phyloP scores from a whole-genome alignment of 768 basidiomycete genomes.

The Kwoniella newhampshirensis region DNA sequence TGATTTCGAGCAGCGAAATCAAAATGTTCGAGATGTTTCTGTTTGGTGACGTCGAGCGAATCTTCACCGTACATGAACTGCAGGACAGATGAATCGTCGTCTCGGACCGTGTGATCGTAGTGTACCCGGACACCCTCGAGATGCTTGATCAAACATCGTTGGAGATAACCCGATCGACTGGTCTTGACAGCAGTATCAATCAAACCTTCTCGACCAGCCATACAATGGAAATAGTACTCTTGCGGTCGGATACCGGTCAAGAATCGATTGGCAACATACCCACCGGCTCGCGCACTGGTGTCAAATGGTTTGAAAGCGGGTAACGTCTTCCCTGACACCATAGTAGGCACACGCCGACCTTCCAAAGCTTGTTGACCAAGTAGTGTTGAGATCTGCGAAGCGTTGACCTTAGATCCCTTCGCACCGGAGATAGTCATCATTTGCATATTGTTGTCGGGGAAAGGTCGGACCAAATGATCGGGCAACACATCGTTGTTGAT shows the following conservation, averaged over 20 bases:
- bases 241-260: slow-evolving; percentile 97
- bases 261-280: slow-evolving; percentile 97
- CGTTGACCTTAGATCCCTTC: slow-evolving; percentile 96
- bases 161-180: slow-evolving; percentile 94
- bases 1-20: slow-evolving; percentile 89
- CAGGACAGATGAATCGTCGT: slow-evolving; percentile 86
- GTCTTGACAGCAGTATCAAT: slow-evolving; percentile 99
- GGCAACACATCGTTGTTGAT: slow-evolving; percentile 88
- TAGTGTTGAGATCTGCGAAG: slow-evolving; percentile 94
- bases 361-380: slow-evolving; percentile 97
- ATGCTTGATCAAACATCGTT: slow-evolving; percentile 97
- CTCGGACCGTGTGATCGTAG: slow-evolving; percentile 97
- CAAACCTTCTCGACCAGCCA: slow-evolving; percentile 98
- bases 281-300: slow-evolving; percentile 96
- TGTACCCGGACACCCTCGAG: slow-evolving; percentile 94
- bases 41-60: slow-evolving; percentile 91
- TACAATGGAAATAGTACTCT: slow-evolving; percentile 99
- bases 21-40: slow-evolving; percentile 91
- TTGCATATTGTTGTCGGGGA: slow-evolving; percentile 99
- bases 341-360: slow-evolving; percentile 96
- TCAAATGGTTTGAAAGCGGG: slow-evolving; percentile 97
- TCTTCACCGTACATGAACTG: slow-evolving; percentile 98
- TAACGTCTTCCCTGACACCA: slow-evolving; percentile 98
- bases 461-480: slow-evolving; percentile 79
- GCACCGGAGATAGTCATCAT: slow-evolving; percentile 97